Evolutionary conservation across 306 rosid genomes (phyloP).

Genomic region (Prunus campanulata): DNA sequence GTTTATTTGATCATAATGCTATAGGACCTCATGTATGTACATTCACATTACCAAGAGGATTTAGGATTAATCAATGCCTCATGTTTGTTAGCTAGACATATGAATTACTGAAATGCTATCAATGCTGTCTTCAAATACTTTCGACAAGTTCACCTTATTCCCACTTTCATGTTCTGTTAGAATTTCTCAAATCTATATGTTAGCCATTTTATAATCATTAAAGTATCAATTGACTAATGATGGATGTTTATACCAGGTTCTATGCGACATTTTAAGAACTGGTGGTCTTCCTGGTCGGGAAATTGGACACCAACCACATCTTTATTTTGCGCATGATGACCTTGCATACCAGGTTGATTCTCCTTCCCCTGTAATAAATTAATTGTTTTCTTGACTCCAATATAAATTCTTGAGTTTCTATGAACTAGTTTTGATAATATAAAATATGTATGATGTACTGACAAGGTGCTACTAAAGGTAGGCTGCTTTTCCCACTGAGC

Average conservation of each 20-base stretch:
- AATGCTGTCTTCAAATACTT: not conserved
- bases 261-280: conserved; percentile 80
- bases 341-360: conserved; percentile 83
- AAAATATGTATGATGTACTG: conserved; percentile 33
- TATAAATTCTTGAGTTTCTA: conserved; percentile 12
- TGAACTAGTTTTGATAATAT: conserved; percentile 10
- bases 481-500: conserved; percentile 93
- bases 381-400: conserved; percentile 17
- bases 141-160: not conserved
- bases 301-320: conserved; percentile 59
- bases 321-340: conserved; percentile 87
- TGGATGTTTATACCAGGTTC: conserved; percentile 49
- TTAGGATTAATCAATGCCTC: not conserved
- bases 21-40: not conserved
- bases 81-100: not conserved
- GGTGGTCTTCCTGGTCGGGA: conserved; percentile 92
- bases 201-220: not conserved
- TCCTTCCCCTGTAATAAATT: not conserved
- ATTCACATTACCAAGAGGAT: not conserved
- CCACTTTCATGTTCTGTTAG: not conserved
- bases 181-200: conserved; percentile 14
- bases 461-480: conserved; percentile 52
- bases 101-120: not conserved
- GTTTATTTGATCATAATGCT: not conserved
- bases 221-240: conserved; percentile 15